phyloP scores from a whole-genome alignment of 495 filamentous ascomycete species.

The Oleoguttula mirabilis region DNA sequence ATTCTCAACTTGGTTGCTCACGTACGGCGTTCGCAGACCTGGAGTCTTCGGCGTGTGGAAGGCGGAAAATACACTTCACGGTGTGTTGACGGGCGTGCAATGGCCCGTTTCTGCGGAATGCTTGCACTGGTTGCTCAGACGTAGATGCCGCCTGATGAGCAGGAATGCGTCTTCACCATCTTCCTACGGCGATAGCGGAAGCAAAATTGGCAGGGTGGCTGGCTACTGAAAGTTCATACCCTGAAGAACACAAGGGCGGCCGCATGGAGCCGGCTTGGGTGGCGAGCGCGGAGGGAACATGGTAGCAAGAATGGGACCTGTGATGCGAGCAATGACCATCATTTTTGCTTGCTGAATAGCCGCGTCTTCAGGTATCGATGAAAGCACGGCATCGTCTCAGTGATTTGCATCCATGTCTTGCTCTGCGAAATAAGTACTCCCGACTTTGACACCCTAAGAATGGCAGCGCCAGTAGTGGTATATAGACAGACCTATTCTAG shows the following conservation, averaged over 20 bases:
- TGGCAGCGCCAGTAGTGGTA: too few relatives aligned
- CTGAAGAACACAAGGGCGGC: background rate
- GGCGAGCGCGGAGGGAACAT: too few relatives aligned
- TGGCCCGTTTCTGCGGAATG: background rate
- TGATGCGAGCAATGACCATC: too few relatives aligned
- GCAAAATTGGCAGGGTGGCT: background rate
- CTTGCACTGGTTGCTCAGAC: background rate
- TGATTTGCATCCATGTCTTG: too few relatives aligned
- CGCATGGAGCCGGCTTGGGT: background rate
- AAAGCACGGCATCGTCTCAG: too few relatives aligned
- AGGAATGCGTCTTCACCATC: background rate
- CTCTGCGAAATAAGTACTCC: too few relatives aligned
- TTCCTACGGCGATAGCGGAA: too few relatives aligned
- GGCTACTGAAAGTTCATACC: background rate
- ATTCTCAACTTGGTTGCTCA: slow-evolving; percentile 1
- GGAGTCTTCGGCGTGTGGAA: slow-evolving; percentile 8
- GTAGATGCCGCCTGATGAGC: background rate
- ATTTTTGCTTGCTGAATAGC: too few relatives aligned
- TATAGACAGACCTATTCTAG: too few relatives aligned
- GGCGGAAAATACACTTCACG: background rate
- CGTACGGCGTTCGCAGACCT: slow-evolving; percentile 10
- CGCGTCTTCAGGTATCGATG: too few relatives aligned
- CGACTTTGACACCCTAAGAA: too few relatives aligned
- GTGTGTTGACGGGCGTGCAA: background rate
- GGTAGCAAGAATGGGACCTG: too few relatives aligned